A percentile compares a stretch with the other conserved stretches of the same genome.
phyloP scores from a whole-genome alignment of 176 grass and related monocot species.

The Oryza rufipogon region DNA sequence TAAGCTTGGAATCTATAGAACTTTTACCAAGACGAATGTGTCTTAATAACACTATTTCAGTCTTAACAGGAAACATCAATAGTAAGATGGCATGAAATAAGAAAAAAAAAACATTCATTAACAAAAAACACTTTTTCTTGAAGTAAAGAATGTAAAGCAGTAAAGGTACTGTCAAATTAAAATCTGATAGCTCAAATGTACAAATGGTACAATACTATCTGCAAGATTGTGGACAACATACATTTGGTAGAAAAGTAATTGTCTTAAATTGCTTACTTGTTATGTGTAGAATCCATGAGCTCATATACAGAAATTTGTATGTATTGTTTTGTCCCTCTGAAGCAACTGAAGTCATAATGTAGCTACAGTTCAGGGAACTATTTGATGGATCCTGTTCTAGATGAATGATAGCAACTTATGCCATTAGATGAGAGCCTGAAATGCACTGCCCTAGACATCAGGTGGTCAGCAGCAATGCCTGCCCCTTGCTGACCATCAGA shows the following conservation, averaged over 20 bases:
- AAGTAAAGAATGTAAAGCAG: background rate
- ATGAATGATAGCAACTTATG: background rate
- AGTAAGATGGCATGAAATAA: too few species aligned
- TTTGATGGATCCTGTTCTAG: background rate
- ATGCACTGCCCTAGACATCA: conserved; percentile 29
- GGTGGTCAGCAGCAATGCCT: conserved; percentile 40
- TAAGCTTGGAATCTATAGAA: background rate
- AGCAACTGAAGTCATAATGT: background rate
- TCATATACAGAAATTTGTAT: conserved; percentile 1
- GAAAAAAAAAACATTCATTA: too few species aligned
- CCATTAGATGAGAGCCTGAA: conserved; percentile 5
- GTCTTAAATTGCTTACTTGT: conserved; percentile 26
- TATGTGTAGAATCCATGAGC: background rate
- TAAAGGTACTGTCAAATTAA: conserved; percentile 11
- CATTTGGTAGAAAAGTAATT: background rate
- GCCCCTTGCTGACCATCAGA: conserved; percentile 41
- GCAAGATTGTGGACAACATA: background rate
- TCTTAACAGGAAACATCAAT: background rate
- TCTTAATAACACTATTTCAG: background rate
- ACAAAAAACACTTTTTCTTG: background rate
- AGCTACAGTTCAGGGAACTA: background rate
- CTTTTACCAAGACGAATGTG: background rate
- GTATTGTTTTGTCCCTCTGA: background rate
- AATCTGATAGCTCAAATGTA: background rate
- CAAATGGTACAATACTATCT: background rate